Evolutionary conservation across 306 rosid species (phyloP).

Genomic region (Acacia crassicarpa): DNA sequence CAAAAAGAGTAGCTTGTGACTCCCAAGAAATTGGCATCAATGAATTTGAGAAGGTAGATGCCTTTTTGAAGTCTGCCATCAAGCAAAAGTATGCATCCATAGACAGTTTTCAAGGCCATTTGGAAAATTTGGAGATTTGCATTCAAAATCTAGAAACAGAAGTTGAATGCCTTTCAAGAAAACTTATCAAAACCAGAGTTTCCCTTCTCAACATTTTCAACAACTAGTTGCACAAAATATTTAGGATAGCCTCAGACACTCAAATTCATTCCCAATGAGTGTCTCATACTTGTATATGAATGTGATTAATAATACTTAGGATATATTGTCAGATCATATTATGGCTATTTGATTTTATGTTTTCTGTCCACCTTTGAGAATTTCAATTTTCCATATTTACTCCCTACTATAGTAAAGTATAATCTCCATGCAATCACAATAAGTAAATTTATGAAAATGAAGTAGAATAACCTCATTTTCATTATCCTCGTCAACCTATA

Average conservation of each 20-base stretch:
- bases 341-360: neutral
- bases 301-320: neutral
- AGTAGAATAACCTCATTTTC: neutral
- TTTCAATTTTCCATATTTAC: neutral
- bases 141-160: conserved; percentile 32
- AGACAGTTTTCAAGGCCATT: conserved; percentile 15
- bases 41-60: conserved; percentile 33
- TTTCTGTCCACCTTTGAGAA: neutral
- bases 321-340: neutral
- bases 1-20: conserved; percentile 27
- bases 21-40: conserved; percentile 1
- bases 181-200: conserved; percentile 32
- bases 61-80: conserved; percentile 19
- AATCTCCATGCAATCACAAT: neutral
- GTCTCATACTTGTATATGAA: conserved; percentile 23
- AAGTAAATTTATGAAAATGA: neutral
- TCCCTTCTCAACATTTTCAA: conserved; percentile 40
- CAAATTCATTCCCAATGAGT: conserved; percentile 7
- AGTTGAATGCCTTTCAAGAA: conserved; percentile 27
- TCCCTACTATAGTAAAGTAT: neutral
- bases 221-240: conserved; percentile 5
- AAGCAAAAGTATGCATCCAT: conserved; percentile 10
- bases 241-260: neutral
- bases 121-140: conserved; percentile 27
- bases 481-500: neutral